These are phyloP conservation scores for Blastobotrys attinorum DNA, from an alignment of 805 yeast species.

Conservation along the genomic window DNA sequence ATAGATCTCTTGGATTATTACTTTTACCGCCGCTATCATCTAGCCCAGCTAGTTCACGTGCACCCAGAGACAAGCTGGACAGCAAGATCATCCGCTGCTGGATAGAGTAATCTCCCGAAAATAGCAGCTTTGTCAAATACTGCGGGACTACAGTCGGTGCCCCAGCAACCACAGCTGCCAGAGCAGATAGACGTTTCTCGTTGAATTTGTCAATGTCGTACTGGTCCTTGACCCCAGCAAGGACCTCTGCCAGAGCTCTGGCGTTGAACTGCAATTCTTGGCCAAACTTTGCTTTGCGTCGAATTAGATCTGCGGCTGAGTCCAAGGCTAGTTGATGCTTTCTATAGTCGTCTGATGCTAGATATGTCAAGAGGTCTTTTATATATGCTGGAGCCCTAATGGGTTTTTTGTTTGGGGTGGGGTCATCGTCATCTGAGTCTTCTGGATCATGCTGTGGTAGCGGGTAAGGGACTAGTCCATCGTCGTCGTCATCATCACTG, in stretches of 20 bases:
- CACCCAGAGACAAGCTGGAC: conserved; percentile 60
- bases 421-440: conserved; percentile 29
- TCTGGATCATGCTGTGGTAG: conserved; percentile 30
- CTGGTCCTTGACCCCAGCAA: conserved; percentile 49
- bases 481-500: conserved; percentile 27
- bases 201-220: conserved; percentile 53
- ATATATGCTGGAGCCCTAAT: conserved; percentile 56
- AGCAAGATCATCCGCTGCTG: conserved; percentile 68
- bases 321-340: conserved; percentile 43
- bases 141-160: conserved; percentile 36
- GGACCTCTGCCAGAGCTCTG: conserved; percentile 40
- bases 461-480: conserved; percentile 20
- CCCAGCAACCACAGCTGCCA: conserved; percentile 57
- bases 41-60: conserved; percentile 61
- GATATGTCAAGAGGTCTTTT: conserved; percentile 57
- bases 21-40: conserved; percentile 48
- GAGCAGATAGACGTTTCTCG: conserved; percentile 50
- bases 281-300: conserved; percentile 54
- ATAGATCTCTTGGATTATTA: conserved; percentile 28
- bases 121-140: conserved; percentile 37
- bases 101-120: conserved; percentile 70
- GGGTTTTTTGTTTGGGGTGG: conserved; percentile 32
- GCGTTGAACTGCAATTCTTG: conserved; percentile 55
- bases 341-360: conserved; percentile 40
- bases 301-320: conserved; percentile 49